Evolutionary conservation across 371 early-diverging fungal species (phyloP), one percentile per base, ranked within the genome.

Genomic region (Syncephalastrum monosporum): DNA sequence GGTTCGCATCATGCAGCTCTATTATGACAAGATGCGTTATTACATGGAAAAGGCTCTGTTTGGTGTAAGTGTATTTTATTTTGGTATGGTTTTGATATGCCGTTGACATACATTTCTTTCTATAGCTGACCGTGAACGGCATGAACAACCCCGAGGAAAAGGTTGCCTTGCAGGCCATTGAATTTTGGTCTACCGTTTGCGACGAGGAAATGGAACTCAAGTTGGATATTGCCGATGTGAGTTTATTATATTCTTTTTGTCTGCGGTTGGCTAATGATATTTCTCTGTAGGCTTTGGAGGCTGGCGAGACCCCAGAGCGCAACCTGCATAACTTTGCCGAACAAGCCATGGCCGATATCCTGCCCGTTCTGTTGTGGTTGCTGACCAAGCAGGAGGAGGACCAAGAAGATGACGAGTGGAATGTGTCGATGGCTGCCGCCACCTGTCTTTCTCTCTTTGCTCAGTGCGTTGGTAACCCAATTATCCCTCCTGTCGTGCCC

Each of bases 111-210:
- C 13, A 16, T 14, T 52, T 5, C 41, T 43, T 14, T 41, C 12
- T 14, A 21, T 69, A 88, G 87, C 81, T 98, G 27, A 96, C 97
- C 19, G 81, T 96, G 25, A 72, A 81, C 57, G 96, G 95, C 17
- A 96, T 98, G 96, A 88, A 88, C 60, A 77, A 80, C 56, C 54
- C 59, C 14, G 87, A 91, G 50, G 90, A 91, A 44, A 85, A 86
- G 17, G 92, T 98, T 42, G 95, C 91, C 5, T 73, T 95, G 56
- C 98, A 98, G 71, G 97, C 98, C 44, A 88, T 98, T 55, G 99
- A 98, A 80, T 98, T 98, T 70, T 98, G 99, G 99, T 94, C 96
- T 15, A 95, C 97, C 17, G 91, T 98, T 16, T 95, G 95, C 69
- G 99, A 98, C 61, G 91, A 89, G 59, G 99, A 98, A 74, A 83